Evolutionary conservation across 2,329 filamentous ascomycete genomes (phyloP).

Genomic region (Colletotrichum phormii): DNA sequence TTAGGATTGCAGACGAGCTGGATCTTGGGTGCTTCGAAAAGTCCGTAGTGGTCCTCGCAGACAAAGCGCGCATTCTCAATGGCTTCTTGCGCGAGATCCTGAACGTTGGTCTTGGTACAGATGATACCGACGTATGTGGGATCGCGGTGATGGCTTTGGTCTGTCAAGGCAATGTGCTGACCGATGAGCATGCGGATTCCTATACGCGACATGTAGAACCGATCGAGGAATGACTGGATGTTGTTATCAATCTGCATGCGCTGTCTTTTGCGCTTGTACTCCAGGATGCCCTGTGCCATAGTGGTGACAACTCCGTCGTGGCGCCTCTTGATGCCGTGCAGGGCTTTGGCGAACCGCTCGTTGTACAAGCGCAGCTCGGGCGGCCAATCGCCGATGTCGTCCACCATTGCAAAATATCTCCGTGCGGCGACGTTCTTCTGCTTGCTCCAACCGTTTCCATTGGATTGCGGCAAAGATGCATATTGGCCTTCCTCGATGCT

Average conservation of each 20-base stretch:
- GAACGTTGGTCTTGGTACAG: slow-evolving; percentile 97
- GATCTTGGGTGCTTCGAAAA: slow-evolving; percentile 96
- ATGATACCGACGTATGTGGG: slow-evolving; percentile 98
- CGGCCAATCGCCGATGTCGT: slow-evolving; percentile 90
- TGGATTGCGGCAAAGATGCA: slow-evolving; percentile 56
- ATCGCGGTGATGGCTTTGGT: slow-evolving; percentile 89
- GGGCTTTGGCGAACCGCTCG: slow-evolving; percentile 85
- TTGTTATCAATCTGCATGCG: slow-evolving; percentile 98
- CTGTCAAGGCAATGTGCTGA: slow-evolving; percentile 96
- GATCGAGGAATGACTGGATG: slow-evolving; percentile 96
- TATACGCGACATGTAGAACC: slow-evolving; percentile 99
- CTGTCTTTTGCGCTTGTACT: slow-evolving; percentile 97
- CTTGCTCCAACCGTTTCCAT: slow-evolving; percentile 60
- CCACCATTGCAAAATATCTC: slow-evolving; percentile 92
- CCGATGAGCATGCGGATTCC: slow-evolving; percentile 99
- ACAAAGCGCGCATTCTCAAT: slow-evolving; percentile 99
- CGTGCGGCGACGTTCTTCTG: slow-evolving; percentile 66
- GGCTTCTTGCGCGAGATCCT: slow-evolving; percentile 93
- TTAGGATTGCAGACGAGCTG: slow-evolving; percentile 95
- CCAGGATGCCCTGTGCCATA: slow-evolving; percentile 95
- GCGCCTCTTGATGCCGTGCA: slow-evolving; percentile 94
- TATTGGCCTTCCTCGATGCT: slow-evolving; percentile 89
- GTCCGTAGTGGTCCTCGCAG: slow-evolving; percentile 97
- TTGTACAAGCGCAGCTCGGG: slow-evolving; percentile 96
- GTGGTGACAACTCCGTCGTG: slow-evolving; percentile 98